These are phyloP conservation scores for Leccinum barrowsii DNA, from an alignment of 768 basidiomycete genomes.

Conservation along the genomic window DNA sequence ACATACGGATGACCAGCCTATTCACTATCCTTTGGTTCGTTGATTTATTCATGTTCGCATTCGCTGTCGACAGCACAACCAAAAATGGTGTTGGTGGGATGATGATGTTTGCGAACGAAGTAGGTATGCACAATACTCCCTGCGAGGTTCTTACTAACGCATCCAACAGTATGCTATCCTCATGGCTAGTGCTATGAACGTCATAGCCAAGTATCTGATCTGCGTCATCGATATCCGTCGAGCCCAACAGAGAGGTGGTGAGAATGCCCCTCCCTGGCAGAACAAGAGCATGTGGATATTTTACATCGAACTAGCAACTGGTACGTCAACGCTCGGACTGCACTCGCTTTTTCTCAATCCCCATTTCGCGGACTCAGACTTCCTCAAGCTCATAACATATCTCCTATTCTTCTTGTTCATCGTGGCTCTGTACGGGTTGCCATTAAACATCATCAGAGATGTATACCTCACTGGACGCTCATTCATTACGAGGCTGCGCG, in stretches of 20 bases:
- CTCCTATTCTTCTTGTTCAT: slow-evolving; percentile 92
- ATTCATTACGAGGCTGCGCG: slow-evolving; percentile 82
- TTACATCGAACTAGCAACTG: slow-evolving; percentile 89
- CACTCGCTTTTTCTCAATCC: slow-evolving; percentile 4
- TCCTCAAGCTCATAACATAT: slow-evolving; percentile 89
- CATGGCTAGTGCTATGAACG: slow-evolving; percentile 74
- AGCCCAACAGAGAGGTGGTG: slow-evolving; percentile 73
- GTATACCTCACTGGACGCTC: slow-evolving; percentile 95
- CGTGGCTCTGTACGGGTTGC: slow-evolving; percentile 90
- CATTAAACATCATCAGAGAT: slow-evolving; percentile 94
- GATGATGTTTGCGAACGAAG: slow-evolving; percentile 95
- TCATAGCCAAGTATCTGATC: slow-evolving; percentile 78
- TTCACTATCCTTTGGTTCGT: slow-evolving; percentile 71
- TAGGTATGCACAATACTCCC: slow-evolving; percentile 33
- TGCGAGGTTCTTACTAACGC: slow-evolving; percentile 9
- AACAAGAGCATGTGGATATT: slow-evolving; percentile 97
- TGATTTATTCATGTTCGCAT: slow-evolving; percentile 73
- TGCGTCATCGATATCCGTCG: slow-evolving; percentile 79
- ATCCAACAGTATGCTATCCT: slow-evolving; percentile 77
- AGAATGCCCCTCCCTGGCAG: slow-evolving; percentile 91
- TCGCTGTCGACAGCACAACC: slow-evolving; percentile 78
- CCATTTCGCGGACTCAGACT: slow-evolving; percentile 53
- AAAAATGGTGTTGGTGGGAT: slow-evolving; percentile 81
- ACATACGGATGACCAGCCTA: slow-evolving; percentile 74
- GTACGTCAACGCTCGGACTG: slow-evolving; percentile 41